Evolutionary conservation across 2,329 filamentous ascomycete species (phyloP), one percentile per base, ranked within the genome.

Genomic region (Tolypocladium sp.): DNA sequence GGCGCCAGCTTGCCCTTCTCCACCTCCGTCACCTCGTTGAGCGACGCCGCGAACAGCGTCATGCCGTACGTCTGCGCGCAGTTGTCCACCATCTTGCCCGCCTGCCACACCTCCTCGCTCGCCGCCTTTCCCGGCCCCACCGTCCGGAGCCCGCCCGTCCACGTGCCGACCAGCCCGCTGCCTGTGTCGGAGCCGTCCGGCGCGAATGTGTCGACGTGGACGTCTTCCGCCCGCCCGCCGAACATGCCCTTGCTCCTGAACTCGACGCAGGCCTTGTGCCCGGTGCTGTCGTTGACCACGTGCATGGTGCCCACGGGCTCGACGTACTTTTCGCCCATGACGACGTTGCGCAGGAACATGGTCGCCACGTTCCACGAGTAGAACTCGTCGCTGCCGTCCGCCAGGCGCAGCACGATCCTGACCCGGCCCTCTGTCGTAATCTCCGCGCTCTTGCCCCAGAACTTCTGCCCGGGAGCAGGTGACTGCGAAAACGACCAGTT

Each of bases 201-300:
- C 60, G 88, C 86, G 64, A 87, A 88, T 1, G 87, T 82, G 66
- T 92, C 87, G 8, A 93, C 88, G 41, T 83, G 80, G 12, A 97
- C 90, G 62, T 99, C 94, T 73, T 99, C 94, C 62, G 89, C 89
- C 59, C 94, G 86, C 17, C 94, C 94, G 38, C 93, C 92, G 76
- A 97, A 99, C 91, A 99, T 96, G 64, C 94, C 93, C 70, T 94
- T 95, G 58, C 88, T 85, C 71, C 94, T 95, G 77, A 99, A 99
- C 59, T 93, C 92, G 54, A 91, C 85, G n/a, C 88, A 81, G 1
- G 92, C 90, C 70, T 91, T 92, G 64, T 89, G 86, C 9, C 92
- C 91, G 0, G 87, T 91, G 6, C 83, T 88, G 68, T 99, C 94
- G 71, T 93, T 93, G 64, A 84, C 77, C 40, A 99, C 84, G 30